Base-by-base conservation (phyloP, 441 rosid genomes). In the Adansonia grandidieri region DNA sequence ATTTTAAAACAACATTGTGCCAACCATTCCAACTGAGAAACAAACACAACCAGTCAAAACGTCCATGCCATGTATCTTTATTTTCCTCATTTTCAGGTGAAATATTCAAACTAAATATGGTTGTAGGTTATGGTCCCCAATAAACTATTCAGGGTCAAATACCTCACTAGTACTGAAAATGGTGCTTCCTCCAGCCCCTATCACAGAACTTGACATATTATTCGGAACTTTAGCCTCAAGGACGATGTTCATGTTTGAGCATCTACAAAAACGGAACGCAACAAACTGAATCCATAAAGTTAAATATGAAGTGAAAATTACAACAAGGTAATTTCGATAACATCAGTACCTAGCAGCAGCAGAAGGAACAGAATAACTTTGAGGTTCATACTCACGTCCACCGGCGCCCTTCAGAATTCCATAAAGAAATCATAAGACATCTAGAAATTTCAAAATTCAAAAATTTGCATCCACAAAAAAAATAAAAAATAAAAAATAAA, bases 81-180 rank as follows among this genome's bases (percentile, higher is more conserved):
- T 1, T 62, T 28, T 28, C 44, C 44, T 62, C 19, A 62, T 13
- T 28, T 62, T 62, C 9, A 28, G 44, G 44, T 10, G 65, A 61
- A 61, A 61, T 22, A 14, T 62, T 28, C 44, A 28, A 62, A 62
- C 17, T 13, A 62, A 4, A 28, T 13, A 62, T 24, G 66, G 37
- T 4, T 5, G 42, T 28, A 62, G 67, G 67, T 62, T 28, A 24
- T 13, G n/a, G 17, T 28, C n/a, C 15, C 62, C 65, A 4, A 10
- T 20, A 24, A 22, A 62, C 67, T n/a, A 42, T 28, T 62, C 40
- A 61, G 15, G 40, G 7, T 37, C 47, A 64, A 66, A 77, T 80
- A 88, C 92, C 92, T 89, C 91, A 68, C 82, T 77, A 57, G 28
- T 42, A 71, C 50, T 75, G 48, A 87, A 58, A 47, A 81, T 56